Conservation (phyloP, 176 grass and related monocot species). For the Rhipidocladum racemiflorum region DNA sequence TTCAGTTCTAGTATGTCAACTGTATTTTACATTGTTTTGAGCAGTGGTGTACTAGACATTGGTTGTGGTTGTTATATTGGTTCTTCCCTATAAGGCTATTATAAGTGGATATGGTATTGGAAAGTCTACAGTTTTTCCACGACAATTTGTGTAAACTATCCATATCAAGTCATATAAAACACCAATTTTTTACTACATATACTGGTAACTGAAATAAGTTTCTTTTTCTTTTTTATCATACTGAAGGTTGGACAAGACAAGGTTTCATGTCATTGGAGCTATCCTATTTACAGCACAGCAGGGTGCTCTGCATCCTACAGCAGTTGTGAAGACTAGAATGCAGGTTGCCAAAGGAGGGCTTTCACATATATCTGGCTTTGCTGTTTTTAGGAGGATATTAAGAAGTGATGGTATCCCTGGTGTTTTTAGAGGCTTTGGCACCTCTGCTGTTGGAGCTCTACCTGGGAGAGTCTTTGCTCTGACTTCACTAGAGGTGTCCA, state of each 20-base stretch:
- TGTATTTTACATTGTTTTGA: not conserved
- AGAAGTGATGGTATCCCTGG: slow-evolving; percentile 74
- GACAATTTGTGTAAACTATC: not conserved
- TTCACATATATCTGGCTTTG: slow-evolving; percentile 65
- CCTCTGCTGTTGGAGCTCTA: slow-evolving; percentile 73
- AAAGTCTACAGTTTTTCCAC: not conserved
- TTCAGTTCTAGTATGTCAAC: not conserved
- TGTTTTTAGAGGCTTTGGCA: slow-evolving; percentile 87
- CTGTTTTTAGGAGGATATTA: slow-evolving; percentile 74
- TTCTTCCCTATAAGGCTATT: not conserved
- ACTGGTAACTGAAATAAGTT: slow-evolving; percentile 2
- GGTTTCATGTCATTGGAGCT: slow-evolving; percentile 85
- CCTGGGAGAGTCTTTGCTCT: slow-evolving; percentile 80
- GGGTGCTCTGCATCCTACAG: slow-evolving; percentile 75
- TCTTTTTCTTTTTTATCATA: slow-evolving; percentile 1
- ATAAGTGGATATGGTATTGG: not conserved
- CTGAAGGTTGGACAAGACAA: slow-evolving; percentile 87
- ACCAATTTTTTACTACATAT: not conserved
- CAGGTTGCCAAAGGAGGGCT: slow-evolving; percentile 71
- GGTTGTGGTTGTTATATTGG: not conserved
- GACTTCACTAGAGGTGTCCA: slow-evolving; percentile 84
- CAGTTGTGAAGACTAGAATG: slow-evolving; percentile 93
- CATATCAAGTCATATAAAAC: not conserved
- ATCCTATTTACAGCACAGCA: slow-evolving; percentile 83
- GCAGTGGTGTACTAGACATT: not conserved